phyloP scores from a whole-genome alignment of 768 basidiomycete genomes.

The Cyclocybe aegerita region DNA sequence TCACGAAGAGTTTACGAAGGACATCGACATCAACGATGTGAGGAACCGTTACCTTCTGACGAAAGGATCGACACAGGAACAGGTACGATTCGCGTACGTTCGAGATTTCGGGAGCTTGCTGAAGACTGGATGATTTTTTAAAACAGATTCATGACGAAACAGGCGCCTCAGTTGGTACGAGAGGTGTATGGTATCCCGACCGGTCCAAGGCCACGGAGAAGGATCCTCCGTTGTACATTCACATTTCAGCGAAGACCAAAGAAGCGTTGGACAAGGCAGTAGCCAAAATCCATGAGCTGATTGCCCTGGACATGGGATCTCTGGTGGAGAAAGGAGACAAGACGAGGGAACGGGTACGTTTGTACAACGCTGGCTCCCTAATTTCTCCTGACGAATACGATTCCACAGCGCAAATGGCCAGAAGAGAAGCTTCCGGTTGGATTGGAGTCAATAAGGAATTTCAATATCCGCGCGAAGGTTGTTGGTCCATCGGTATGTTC shows the following conservation, averaged over 20 bases:
- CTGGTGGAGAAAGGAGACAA: conserved; percentile 77
- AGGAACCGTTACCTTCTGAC: conserved; percentile 94
- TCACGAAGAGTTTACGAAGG: conserved; percentile 80
- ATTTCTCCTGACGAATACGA: neutral
- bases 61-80: conserved; percentile 87
- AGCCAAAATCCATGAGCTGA: conserved; percentile 71
- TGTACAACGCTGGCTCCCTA: neutral
- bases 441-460: conserved; percentile 89
- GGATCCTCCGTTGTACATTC: conserved; percentile 92
- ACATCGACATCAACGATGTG: conserved; percentile 97
- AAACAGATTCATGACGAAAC: conserved; percentile 87
- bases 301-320: conserved; percentile 73
- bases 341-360: conserved; percentile 59
- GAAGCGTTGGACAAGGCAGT: conserved; percentile 68
- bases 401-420: conserved; percentile 87
- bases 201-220: conserved; percentile 86
- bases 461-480: conserved; percentile 96
- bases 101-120: neutral
- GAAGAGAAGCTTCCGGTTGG: conserved; percentile 93
- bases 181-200: conserved; percentile 97
- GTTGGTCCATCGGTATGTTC: conserved; percentile 84
- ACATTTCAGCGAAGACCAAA: conserved; percentile 76
- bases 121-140: neutral
- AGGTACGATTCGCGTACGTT: conserved; percentile 49
- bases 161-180: conserved; percentile 89